These are phyloP conservation scores for Trypanosoma congolense DNA, from an alignment of 208 protist species.

Conservation along the genomic window DNA sequence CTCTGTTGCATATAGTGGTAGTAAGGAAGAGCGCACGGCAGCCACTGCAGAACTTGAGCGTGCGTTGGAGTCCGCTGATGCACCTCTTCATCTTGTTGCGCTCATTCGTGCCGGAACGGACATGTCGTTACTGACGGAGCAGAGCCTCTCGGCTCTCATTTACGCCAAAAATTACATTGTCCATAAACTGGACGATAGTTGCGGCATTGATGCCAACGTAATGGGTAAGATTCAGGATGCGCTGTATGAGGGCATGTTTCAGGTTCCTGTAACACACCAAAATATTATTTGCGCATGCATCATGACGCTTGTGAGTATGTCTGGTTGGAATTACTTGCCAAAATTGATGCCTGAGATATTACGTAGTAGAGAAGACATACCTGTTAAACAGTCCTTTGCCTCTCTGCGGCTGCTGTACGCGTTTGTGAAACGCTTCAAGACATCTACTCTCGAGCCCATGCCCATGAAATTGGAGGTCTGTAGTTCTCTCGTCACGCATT, in stretches of 20 bases:
- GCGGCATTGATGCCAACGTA: too few relatives aligned
- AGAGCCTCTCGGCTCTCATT: constrained; percentile 74
- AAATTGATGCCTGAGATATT: constrained; percentile 57
- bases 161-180: constrained; percentile 82
- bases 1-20: constrained; percentile 67
- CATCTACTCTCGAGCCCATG: constrained; percentile 36
- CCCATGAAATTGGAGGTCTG: constrained; percentile 45
- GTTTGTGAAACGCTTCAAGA: constrained; percentile 72
- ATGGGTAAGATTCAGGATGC: constrained; percentile 57
- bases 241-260: constrained; percentile 58
- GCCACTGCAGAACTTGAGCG: constrained; percentile 64
- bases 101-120: constrained; percentile 59
- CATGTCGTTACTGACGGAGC: constrained; percentile 35
- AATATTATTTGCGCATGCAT: constrained; percentile 58
- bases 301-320: constrained; percentile 58
- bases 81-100: constrained; percentile 43
- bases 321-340: constrained; percentile 76
- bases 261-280: constrained; percentile 49
- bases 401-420: constrained; percentile 71
- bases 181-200: too few relatives aligned
- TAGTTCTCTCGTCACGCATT: constrained; percentile 39
- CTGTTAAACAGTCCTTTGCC: constrained; percentile 33
- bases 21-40: constrained; percentile 58
- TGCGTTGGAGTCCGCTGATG: constrained; percentile 38
- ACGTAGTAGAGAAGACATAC: constrained; percentile 10